Evolutionary conservation across 495 filamentous ascomycete species (phyloP).

Genomic region (Poronia punctata): DNA sequence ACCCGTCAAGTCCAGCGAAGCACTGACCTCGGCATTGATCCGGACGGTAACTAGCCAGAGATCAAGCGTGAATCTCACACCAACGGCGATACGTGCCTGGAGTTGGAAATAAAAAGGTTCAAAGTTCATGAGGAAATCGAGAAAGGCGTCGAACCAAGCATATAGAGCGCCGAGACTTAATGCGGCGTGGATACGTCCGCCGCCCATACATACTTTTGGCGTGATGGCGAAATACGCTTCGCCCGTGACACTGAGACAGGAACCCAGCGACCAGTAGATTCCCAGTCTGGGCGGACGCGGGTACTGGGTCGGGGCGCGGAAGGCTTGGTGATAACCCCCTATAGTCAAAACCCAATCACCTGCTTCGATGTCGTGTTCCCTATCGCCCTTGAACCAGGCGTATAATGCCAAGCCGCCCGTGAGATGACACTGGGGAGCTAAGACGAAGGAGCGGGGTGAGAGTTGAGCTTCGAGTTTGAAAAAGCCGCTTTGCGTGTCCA

Average conservation of each 20-base stretch:
- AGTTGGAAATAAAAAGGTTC: conserved; percentile 40
- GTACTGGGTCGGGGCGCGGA: conserved; percentile 30
- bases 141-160: conserved; percentile 36
- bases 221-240: conserved; percentile 46
- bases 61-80: conserved; percentile 30
- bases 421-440: conserved; percentile 37
- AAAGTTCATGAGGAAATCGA: conserved; percentile 43
- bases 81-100: conserved; percentile 30
- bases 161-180: conserved; percentile 23
- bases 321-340: conserved; percentile 45
- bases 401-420: conserved; percentile 42
- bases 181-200: conserved; percentile 25
- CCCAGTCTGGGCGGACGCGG: conserved; percentile 37
- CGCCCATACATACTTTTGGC: conserved; percentile 41
- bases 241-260: conserved; percentile 29
- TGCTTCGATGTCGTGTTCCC: conserved; percentile 39
- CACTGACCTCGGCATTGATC: conserved; percentile 27
- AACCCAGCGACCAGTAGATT: conserved; percentile 31
- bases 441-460: conserved; percentile 35
- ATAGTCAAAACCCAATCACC: conserved; percentile 49
- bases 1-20: conserved; percentile 27
- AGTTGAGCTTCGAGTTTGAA: conserved; percentile 38
- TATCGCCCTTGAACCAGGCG: conserved; percentile 37
- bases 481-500: conserved; percentile 32
- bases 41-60: conserved; percentile 23